A percentile compares a stretch with the other conserved stretches of the same genome.
Evolutionary conservation across 2,329 filamentous ascomycete genomes (phyloP).

Genomic region (Hypoxylon sp.): DNA sequence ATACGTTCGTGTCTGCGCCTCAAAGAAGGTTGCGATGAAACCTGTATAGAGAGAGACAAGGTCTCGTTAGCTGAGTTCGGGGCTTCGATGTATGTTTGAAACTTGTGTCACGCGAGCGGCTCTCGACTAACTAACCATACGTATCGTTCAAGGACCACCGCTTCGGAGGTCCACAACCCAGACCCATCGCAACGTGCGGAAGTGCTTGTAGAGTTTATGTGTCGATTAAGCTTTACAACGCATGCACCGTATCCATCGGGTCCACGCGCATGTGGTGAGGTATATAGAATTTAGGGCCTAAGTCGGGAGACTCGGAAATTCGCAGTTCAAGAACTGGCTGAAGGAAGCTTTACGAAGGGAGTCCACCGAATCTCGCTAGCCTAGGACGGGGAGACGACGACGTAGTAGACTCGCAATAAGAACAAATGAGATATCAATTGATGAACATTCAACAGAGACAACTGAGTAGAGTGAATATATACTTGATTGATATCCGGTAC

Average conservation of each 20-base stretch:
- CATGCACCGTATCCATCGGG: constrained; percentile 30
- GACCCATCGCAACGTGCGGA: constrained; percentile 44
- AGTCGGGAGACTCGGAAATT: constrained; percentile 8
- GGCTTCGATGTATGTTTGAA: constrained; percentile 19
- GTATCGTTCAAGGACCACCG: constrained; percentile 55
- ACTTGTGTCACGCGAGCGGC: constrained; percentile 5
- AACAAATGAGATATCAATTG: not conserved
- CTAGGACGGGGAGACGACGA: not conserved
- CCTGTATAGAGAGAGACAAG: constrained; percentile 39
- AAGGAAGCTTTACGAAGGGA: not conserved
- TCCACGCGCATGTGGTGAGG: not conserved
- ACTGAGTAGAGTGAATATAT: not conserved
- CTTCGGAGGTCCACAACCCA: constrained; percentile 47
- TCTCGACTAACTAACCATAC: constrained; percentile 49
- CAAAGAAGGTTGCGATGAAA: constrained; percentile 55
- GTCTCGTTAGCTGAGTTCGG: constrained; percentile 29
- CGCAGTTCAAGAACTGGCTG: not conserved
- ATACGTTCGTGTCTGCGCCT: constrained; percentile 45
- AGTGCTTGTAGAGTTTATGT: constrained; percentile 8
- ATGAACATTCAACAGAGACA: not conserved
- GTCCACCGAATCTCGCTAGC: not conserved
- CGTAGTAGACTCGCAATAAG: not conserved
- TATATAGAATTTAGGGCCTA: not conserved
- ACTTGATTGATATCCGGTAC: not conserved
- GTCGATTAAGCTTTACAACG: constrained; percentile 8